phyloP scores from a whole-genome alignment of 2,329 filamentous ascomycete species.

The Ceratocystis huliohia region DNA sequence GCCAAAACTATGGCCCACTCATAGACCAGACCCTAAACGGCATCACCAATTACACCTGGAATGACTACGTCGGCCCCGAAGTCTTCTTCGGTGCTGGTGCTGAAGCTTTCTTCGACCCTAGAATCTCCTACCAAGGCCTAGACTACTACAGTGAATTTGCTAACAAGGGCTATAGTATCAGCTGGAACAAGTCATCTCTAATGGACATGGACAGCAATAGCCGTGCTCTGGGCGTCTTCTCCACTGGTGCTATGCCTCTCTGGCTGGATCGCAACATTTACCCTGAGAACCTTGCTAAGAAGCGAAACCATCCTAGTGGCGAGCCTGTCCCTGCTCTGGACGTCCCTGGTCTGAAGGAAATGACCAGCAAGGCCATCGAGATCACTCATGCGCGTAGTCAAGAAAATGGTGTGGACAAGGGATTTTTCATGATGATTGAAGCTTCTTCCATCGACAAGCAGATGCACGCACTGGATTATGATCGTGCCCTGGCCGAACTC shows the following conservation, averaged over 20 bases:
- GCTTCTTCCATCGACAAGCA: conserved; percentile 79
- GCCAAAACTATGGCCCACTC: conserved; percentile 55
- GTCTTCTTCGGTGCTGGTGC: conserved; percentile 74
- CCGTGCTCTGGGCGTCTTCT: conserved; percentile 66
- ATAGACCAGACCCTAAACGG: conserved; percentile 67
- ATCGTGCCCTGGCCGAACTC: conserved; percentile 71
- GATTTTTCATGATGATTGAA: conserved; percentile 81
- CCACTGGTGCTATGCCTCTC: conserved; percentile 59
- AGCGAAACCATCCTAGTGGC: conserved; percentile 58
- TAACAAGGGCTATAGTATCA: conserved; percentile 58
- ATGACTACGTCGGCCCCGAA: conserved; percentile 58
- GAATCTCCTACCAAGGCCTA: conserved; percentile 52
- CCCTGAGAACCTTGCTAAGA: conserved; percentile 51
- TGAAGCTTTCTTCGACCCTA: conserved; percentile 51
- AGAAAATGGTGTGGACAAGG: conserved; percentile 43
- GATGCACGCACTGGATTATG: conserved; percentile 78
- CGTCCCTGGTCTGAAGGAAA: conserved; percentile 73
- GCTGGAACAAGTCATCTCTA: conserved; percentile 62
- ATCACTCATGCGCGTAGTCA: conserved; percentile 51
- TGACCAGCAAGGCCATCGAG: conserved; percentile 78
- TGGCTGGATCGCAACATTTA: conserved; percentile 82
- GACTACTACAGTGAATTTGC: conserved; percentile 71
- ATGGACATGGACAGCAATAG: conserved; percentile 42
- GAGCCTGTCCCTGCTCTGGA: conserved; percentile 52
- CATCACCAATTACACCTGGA: conserved; percentile 71